phyloP scores from a whole-genome alignment of 257 asterid genomes.

The Jacaranda mimosifolia region DNA sequence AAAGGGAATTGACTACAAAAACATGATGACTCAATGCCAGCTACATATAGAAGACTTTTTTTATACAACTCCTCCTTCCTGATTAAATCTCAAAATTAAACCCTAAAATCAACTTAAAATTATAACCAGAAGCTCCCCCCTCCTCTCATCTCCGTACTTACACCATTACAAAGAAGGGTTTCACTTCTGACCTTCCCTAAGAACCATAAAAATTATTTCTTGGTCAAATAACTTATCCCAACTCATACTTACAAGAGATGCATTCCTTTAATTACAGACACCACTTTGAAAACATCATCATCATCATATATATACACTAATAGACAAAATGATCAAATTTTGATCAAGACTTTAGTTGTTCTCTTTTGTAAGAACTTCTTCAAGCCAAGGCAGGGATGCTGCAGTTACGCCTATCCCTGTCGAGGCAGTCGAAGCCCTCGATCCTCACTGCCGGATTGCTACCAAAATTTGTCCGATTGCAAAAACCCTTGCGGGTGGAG shows the following conservation, averaged over 20 bases:
- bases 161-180: slow-evolving; percentile 52
- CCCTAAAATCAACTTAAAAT: slow-evolving; percentile 42
- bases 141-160: slow-evolving; percentile 51
- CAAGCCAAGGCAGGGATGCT: slow-evolving; percentile 92
- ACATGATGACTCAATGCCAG: slow-evolving; percentile 55
- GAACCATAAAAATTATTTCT: slow-evolving; percentile 42
- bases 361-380: too few species aligned
- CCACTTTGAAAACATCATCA: slow-evolving; percentile 39
- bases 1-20: slow-evolving; percentile 47
- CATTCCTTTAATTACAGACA: slow-evolving; percentile 56
- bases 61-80: slow-evolving; percentile 41
- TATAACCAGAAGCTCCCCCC: slow-evolving; percentile 20
- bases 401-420: slow-evolving; percentile 88
- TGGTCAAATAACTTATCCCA: slow-evolving; percentile 47
- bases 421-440: slow-evolving; percentile 96
- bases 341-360: slow-evolving; percentile 15
- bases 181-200: slow-evolving; percentile 35
- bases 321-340: slow-evolving; percentile 36
- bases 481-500: slow-evolving; percentile 69
- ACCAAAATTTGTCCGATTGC: slow-evolving; percentile 82
- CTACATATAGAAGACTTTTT: slow-evolving; percentile 15
- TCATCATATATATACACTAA: slow-evolving; percentile 64
- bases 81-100: slow-evolving; percentile 47
- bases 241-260: slow-evolving; percentile 53
- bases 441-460: slow-evolving; percentile 88